Evolutionary conservation across 2,329 filamentous ascomycete genomes (phyloP).

Genomic region (Epichloe sp.): DNA sequence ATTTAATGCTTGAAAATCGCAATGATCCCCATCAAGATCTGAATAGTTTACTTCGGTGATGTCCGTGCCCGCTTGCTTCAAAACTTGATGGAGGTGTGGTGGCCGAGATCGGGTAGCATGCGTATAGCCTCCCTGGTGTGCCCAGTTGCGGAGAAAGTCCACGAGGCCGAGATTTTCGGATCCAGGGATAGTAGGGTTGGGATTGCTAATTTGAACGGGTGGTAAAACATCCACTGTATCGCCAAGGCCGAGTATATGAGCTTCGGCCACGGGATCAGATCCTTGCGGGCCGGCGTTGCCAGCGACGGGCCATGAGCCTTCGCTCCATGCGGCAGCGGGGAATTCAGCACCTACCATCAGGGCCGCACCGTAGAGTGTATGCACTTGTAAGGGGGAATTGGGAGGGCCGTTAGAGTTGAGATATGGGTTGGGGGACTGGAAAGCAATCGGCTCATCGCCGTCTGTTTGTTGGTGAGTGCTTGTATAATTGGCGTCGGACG

Average conservation of each 20-base stretch:
- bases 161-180: slow-evolving; percentile 36
- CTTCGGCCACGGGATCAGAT: slow-evolving; percentile 1
- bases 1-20: slow-evolving; percentile 46
- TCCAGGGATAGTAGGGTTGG: slow-evolving; percentile 26
- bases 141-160: slow-evolving; percentile 40
- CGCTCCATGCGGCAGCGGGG: neutral
- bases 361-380: neutral
- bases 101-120: slow-evolving; percentile 12
- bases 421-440: neutral
- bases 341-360: neutral
- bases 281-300: neutral
- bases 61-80: slow-evolving; percentile 14
- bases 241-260: neutral
- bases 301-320: neutral
- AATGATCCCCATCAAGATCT: slow-evolving; percentile 41
- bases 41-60: slow-evolving; percentile 21
- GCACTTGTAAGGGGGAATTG: neutral
- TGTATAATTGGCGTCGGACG: neutral
- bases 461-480: slow-evolving; percentile 5
- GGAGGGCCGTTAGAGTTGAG: neutral
- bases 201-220: slow-evolving; percentile 17
- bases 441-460: slow-evolving; percentile 4
- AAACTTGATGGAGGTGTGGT: slow-evolving; percentile 19
- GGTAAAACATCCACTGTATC: slow-evolving; percentile 3
- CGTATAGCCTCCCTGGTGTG: slow-evolving; percentile 17